A percentile compares a stretch with the other conserved stretches of the same genome.
Evolutionary conservation across 305 asterid genomes (phyloP).

Genomic region (Plantago rigida): DNA sequence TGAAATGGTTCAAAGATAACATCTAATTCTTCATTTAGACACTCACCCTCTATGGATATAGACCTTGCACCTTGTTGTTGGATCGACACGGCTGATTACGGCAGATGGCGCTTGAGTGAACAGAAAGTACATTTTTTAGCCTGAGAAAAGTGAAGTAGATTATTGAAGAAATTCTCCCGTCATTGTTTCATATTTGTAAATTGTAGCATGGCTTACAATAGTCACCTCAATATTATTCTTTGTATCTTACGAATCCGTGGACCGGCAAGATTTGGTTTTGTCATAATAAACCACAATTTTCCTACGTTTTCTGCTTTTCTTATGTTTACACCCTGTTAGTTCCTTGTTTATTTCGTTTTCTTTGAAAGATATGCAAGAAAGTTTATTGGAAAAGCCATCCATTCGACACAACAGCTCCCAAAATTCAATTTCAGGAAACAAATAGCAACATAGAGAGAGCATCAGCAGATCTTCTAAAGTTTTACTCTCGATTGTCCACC

Average conservation of each 20-base stretch:
- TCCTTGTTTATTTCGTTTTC: too few relatives aligned
- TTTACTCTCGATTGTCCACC: too few relatives aligned
- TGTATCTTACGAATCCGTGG: slow-evolving; percentile 10
- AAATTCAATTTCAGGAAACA: too few relatives aligned
- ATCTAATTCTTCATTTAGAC: slow-evolving; percentile 31
- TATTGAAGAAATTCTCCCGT: slow-evolving; percentile 25
- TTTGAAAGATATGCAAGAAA: too few relatives aligned
- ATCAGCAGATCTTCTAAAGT: too few relatives aligned
- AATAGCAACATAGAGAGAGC: too few relatives aligned
- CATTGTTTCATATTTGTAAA: slow-evolving; percentile 20
- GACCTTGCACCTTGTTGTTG: slow-evolving; percentile 12
- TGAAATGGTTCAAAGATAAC: slow-evolving; percentile 83
- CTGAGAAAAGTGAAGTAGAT: slow-evolving; percentile 26
- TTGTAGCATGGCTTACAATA: slow-evolving; percentile 32
- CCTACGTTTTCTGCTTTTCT: background rate
- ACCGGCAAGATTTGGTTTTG: background rate
- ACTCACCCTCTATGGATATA: background rate
- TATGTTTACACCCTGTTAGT: too few relatives aligned
- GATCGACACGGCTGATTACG: slow-evolving; percentile 1
- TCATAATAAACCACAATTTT: background rate
- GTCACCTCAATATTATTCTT: slow-evolving; percentile 24
- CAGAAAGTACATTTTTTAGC: slow-evolving; percentile 19
- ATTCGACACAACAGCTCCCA: too few relatives aligned
- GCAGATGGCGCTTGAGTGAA: slow-evolving; percentile 10
- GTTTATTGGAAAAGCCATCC: too few relatives aligned